Evolutionary conservation across 208 protist genomes (phyloP), one percentile per base, ranked within the genome.

Genomic region (Vickermania ingenoplastis): DNA sequence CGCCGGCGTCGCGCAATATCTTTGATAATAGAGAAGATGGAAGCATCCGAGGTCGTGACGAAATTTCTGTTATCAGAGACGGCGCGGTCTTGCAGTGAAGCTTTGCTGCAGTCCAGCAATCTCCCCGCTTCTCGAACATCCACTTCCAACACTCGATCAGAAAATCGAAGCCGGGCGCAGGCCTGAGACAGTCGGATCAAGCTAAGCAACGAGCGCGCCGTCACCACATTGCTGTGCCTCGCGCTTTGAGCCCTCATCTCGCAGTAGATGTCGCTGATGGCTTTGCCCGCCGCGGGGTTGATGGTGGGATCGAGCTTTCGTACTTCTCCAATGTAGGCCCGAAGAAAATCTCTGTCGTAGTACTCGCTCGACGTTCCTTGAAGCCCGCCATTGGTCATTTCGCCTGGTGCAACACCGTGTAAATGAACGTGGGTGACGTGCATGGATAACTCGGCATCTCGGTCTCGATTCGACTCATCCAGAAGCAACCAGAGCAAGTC

Each of bases 121-220:
- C 86, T 56, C 5, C 81, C 78, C 30, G 95, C 95, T 63, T 97
- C 89, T 14, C 79, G 71, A n/a, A 97, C 94, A 65, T 98, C 92
- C 49, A 71, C 55, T 57, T 87, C 74, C 45, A 75, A 25, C 28
- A 98, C 93, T 23, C 68, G 83, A 25, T 79, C 68, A 2, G 79
- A 85, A 56, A 97, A 89, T 21, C 90, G 77, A 63, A 98, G 74
- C 57, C 88, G 59, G n/a, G 95, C 95, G 41, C 86, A 81, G 23
- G 90, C 87, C 55, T 97, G 92, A 22, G 90, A 86, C 3, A 99
- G 79, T 49, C 98, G 95, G 67, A 99, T 98, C 0, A 99, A 71
- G 50, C 81, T 88, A 45, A 95, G 70, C 22, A 95, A 60, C 13
- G 86, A 90, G 61, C 89, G 73, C 17, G 89, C 80, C 14, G 89